phyloP scores from a whole-genome alignment of 2,329 filamentous ascomycete species.

The Claviceps monticola region DNA sequence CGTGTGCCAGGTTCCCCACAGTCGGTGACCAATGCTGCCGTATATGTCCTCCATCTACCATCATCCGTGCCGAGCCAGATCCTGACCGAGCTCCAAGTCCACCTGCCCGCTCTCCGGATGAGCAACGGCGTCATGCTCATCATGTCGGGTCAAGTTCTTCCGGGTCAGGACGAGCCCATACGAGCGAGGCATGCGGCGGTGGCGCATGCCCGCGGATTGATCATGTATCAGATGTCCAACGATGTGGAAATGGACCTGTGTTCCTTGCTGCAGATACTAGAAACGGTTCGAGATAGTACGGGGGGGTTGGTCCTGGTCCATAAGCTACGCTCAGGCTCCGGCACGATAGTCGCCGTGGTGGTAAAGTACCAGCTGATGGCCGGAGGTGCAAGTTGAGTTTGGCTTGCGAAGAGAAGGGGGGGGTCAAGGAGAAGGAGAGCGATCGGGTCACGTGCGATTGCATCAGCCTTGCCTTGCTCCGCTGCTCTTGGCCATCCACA shows the following conservation, averaged over 20 bases:
- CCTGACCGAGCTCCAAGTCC: constrained; percentile 1
- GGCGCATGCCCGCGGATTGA: not conserved
- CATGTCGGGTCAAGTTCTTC: not conserved
- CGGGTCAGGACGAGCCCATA: not conserved
- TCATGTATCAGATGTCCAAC: constrained; percentile 2
- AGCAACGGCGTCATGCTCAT: constrained; percentile 3
- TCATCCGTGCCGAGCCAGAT: not conserved
- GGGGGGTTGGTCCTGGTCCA: constrained; percentile 1
- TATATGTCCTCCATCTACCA: constrained; percentile 6
- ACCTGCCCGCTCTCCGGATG: not conserved
- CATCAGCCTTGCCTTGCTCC: no score
- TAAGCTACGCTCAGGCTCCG: not conserved
- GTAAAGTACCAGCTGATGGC: not conserved
- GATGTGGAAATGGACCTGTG: constrained; percentile 4
- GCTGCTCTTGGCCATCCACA: no score
- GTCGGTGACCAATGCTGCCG: not conserved
- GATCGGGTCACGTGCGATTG: no score
- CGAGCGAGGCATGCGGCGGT: not conserved
- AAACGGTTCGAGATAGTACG: not conserved
- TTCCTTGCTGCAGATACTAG: not conserved
- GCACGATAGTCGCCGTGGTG: not conserved
- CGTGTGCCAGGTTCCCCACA: not conserved
- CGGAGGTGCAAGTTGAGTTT: not conserved
- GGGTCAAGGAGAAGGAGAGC: no score
- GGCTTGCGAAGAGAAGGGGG: not conserved